phyloP scores from a whole-genome alignment of 805 yeast species.

The Kluyveromyces siamensis region DNA sequence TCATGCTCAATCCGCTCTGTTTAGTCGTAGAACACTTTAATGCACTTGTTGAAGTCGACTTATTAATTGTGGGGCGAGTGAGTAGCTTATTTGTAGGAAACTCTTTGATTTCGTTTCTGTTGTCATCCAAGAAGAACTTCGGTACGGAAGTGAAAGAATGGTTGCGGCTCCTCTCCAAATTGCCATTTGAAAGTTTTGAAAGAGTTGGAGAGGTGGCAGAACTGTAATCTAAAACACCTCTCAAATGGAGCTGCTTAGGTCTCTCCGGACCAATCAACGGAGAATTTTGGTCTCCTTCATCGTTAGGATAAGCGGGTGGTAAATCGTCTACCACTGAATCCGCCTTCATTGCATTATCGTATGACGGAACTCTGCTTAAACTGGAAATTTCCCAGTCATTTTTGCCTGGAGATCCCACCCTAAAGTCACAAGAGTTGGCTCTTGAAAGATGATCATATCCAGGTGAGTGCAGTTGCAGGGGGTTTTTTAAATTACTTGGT shows the following conservation, averaged over 20 bases:
- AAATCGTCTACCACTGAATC: conserved; percentile 42
- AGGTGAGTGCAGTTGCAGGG: conserved; percentile 34
- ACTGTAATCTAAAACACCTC: conserved; percentile 13
- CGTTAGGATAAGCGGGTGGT: conserved; percentile 56
- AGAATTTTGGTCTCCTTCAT: conserved; percentile 1
- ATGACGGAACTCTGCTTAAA: conserved; percentile 74
- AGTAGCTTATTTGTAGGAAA: background rate
- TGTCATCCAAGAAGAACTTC: conserved; percentile 9
- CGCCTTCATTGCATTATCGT: conserved; percentile 63
- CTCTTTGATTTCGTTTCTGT: conserved; percentile 9
- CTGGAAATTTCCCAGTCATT: conserved; percentile 35
- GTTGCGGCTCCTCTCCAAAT: conserved; percentile 13
- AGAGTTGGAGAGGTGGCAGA: background rate
- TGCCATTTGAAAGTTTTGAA: conserved; percentile 10
- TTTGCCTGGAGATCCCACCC: conserved; percentile 12
- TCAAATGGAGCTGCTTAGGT: conserved; percentile 22
- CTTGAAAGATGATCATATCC: conserved; percentile 50
- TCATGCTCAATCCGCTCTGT: conserved; percentile 24
- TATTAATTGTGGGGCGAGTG: conserved; percentile 3
- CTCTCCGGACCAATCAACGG: conserved; percentile 11
- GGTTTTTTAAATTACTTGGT: conserved; percentile 11
- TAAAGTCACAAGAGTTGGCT: conserved; percentile 37
- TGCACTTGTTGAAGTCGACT: conserved; percentile 4
- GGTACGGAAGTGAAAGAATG: conserved; percentile 18
- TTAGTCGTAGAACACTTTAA: conserved; percentile 15